Conservation (phyloP, 2,329 filamentous ascomycete genomes). For the Sarocladium oryzae region DNA sequence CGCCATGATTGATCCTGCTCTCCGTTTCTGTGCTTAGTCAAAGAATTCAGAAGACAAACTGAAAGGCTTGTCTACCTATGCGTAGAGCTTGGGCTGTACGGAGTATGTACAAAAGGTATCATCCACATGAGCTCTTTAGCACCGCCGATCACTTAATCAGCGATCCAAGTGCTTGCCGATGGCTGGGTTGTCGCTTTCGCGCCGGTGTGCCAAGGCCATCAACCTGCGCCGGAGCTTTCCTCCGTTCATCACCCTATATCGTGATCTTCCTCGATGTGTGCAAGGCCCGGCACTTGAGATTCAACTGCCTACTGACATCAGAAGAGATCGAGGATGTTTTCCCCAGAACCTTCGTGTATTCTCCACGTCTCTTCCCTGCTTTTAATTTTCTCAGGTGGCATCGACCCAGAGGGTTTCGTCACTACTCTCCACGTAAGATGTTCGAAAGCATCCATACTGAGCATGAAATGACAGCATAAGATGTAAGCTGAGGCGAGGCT, state of each 20-base stretch:
- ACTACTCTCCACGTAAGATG: slow-evolving; percentile 4
- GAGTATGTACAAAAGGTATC: background rate
- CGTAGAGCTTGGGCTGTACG: no score
- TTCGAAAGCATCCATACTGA: background rate
- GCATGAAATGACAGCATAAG: background rate
- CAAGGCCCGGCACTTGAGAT: background rate
- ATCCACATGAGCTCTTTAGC: background rate
- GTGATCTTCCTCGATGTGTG: background rate
- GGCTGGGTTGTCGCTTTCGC: background rate
- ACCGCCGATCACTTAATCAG: slow-evolving; percentile 1
- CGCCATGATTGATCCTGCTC: no score
- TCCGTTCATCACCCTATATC: slow-evolving; percentile 1
- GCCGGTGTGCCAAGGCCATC: background rate
- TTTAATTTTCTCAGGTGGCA: background rate
- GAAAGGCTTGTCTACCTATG: no score
- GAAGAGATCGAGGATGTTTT: background rate
- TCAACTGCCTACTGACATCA: background rate
- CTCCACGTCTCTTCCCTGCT: background rate
- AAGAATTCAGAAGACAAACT: no score
- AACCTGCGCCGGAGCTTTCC: background rate
- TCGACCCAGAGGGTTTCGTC: background rate
- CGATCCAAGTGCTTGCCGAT: background rate
- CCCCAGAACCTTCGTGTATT: slow-evolving; percentile 4
- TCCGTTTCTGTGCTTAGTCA: no score
- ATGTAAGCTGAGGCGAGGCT: background rate